Evolutionary conservation across 1,139 yeast species (phyloP).

Genomic region (Zygosaccharomyces pseudobailii): DNA sequence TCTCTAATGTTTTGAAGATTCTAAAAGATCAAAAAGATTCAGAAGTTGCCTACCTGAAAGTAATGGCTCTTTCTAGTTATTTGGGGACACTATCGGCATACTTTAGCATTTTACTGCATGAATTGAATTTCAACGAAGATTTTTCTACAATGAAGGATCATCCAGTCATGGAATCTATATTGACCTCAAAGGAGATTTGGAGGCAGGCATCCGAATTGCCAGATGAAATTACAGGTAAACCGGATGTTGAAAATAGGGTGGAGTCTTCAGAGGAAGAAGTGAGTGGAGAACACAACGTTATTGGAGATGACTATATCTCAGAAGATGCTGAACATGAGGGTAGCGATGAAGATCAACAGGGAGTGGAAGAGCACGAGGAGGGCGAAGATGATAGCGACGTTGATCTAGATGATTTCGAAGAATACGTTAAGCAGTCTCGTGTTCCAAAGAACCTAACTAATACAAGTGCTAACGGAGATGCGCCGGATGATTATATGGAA

Average conservation of each 20-base stretch:
- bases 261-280: slow-evolving; percentile 17
- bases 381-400: slow-evolving; percentile 33
- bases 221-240: slow-evolving; percentile 23
- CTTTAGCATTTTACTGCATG: slow-evolving; percentile 60
- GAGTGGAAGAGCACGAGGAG: slow-evolving; percentile 21
- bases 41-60: slow-evolving; percentile 47
- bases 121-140: slow-evolving; percentile 49
- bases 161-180: slow-evolving; percentile 79
- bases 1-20: slow-evolving; percentile 44
- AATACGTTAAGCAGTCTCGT: slow-evolving; percentile 50
- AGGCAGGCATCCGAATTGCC: slow-evolving; percentile 61
- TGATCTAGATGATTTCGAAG: slow-evolving; percentile 41
- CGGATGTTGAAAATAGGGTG: slow-evolving; percentile 14
- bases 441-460: slow-evolving; percentile 29
- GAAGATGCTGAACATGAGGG: slow-evolving; percentile 21
- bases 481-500: slow-evolving; percentile 55
- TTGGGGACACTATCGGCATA: slow-evolving; percentile 70
- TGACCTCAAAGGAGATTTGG: slow-evolving; percentile 86
- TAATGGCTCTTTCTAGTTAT: slow-evolving; percentile 69
- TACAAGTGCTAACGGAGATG: slow-evolving; percentile 16
- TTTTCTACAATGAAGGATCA: slow-evolving; percentile 71
- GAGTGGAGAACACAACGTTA: slow-evolving; percentile 28
- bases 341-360: slow-evolving; percentile 23
- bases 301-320: slow-evolving; percentile 17
- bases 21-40: slow-evolving; percentile 31